Evolutionary conservation across 768 basidiomycete genomes (phyloP), one percentile per base, ranked within the genome.

Genomic region (Leccinum subgranulosum): DNA sequence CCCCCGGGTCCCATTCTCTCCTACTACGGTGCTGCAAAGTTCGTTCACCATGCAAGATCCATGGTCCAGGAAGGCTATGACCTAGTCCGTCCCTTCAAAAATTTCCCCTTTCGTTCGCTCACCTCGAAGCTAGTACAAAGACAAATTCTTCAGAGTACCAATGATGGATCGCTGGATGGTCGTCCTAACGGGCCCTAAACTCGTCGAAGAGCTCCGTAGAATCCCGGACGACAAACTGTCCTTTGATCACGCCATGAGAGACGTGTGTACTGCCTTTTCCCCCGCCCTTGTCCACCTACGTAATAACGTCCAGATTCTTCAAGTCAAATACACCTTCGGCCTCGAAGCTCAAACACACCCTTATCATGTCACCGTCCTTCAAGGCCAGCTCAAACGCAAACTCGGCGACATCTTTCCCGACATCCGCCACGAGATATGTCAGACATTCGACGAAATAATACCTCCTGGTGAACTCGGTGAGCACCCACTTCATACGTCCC

Each of bases 131-230:
- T 12, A 72, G 72, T 15, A 72, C 59, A 74, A 72, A 53, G 67
- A 68, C 41, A 66, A 51, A 41, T 67, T 72, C 23, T 84, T 81
- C 68, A 79, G 77, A 64, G 69, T 83, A 5, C 68, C 81, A 0
- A 69, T 70, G 45, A 64, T 79, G 43, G 70, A 77, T 39, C 68
- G 73, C 50, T 84, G 83, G 82, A 57, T 76, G 14, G 72, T 82
- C 21, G 65, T 84, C 7, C 66, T 79, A 21, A 73, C 73, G 19
- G 77, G 80, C 1, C 66, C 71, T 0, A 58, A 76, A 25, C 69
- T 77, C 48, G 67, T 84, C 12, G 79, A 84, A 6, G 84, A 85
- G 43, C 63, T 86, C 17, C 75, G 81, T 23, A 77, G 69, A 56
- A 76, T 77, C n/a, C 71, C 76, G 6, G 80, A 81, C 49, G 72